Evolutionary conservation across 257 asterid genomes (phyloP).

Genomic region (Solanum habrochaites): DNA sequence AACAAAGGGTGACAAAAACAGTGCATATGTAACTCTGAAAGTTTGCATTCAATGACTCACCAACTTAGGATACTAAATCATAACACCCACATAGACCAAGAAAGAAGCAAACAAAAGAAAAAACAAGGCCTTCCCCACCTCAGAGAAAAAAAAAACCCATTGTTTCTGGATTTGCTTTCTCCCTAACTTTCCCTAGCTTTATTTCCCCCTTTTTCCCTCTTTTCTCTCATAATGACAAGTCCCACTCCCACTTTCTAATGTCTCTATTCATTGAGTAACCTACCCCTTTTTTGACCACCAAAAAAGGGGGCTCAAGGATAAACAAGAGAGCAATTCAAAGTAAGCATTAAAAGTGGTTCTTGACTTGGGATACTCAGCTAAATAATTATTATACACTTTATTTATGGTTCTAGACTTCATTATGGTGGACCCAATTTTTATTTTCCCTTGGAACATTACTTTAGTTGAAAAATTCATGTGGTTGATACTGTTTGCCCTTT

Average conservation of each 20-base stretch:
- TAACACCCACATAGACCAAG: not conserved
- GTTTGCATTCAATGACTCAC: not conserved
- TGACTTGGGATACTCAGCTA: not conserved
- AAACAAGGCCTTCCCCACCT: not conserved
- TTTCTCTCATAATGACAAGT: slow-evolving; percentile 22
- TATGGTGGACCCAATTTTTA: not conserved
- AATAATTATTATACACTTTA: not conserved
- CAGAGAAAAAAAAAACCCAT: not conserved
- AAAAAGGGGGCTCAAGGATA: not conserved
- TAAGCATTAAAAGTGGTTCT: slow-evolving; percentile 6
- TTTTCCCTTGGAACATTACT: not conserved
- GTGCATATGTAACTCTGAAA: not conserved
- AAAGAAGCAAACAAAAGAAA: not conserved
- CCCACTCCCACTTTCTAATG: slow-evolving; percentile 21
- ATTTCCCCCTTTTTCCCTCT: not conserved
- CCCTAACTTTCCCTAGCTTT: not conserved
- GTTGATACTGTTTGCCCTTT: not conserved
- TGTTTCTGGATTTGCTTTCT: slow-evolving; percentile 7
- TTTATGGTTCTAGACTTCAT: not conserved
- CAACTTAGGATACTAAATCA: not conserved
- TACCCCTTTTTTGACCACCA: not conserved
- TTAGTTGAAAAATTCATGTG: not conserved
- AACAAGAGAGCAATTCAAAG: slow-evolving; percentile 7
- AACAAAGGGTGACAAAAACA: slow-evolving; percentile 1
- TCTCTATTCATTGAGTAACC: slow-evolving; percentile 12